Percentiles rank a stretch among this genome's conserved stretches.
phyloP scores from a whole-genome alignment of 495 filamentous ascomycete species.

The Apodospora peruviana region DNA sequence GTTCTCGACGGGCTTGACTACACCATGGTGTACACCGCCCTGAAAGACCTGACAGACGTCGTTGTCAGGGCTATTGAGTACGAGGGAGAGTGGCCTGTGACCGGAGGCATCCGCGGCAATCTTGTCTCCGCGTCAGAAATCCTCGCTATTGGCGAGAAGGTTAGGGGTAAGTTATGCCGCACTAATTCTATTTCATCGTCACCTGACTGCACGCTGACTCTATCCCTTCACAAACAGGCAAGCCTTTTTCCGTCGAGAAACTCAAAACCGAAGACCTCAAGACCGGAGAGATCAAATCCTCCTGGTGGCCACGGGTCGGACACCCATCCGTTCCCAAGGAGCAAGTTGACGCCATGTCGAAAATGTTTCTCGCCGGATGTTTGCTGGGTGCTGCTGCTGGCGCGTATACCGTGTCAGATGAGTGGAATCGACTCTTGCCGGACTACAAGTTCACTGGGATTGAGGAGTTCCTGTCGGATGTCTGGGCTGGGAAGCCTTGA shows the following conservation, averaged over 20 bases:
- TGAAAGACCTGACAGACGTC: conserved; percentile 42
- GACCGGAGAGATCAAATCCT: conserved; percentile 36
- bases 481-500: conserved; percentile 38
- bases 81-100: conserved; percentile 50
- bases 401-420: conserved; percentile 41
- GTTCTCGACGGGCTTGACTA: conserved; percentile 44
- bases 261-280: conserved; percentile 41
- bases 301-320: conserved; percentile 34
- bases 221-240: conserved; percentile 19
- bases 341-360: conserved; percentile 26
- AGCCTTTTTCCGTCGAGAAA: conserved; percentile 38
- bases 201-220: not conserved
- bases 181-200: not conserved
- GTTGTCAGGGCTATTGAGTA: conserved; percentile 48
- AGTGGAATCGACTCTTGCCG: conserved; percentile 48
- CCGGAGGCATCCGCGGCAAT: conserved; percentile 49
- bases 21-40: conserved; percentile 40
- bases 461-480: conserved; percentile 42
- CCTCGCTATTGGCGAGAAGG: conserved; percentile 39
- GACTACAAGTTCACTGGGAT: conserved; percentile 44
- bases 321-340: conserved; percentile 43
- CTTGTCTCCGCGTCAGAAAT: conserved; percentile 35
- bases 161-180: conserved; percentile 36
- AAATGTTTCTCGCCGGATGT: conserved; percentile 32
- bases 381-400: conserved; percentile 34